phyloP scores from a whole-genome alignment of 345 rosid genomes.

The Abelmoschus esculentus region DNA sequence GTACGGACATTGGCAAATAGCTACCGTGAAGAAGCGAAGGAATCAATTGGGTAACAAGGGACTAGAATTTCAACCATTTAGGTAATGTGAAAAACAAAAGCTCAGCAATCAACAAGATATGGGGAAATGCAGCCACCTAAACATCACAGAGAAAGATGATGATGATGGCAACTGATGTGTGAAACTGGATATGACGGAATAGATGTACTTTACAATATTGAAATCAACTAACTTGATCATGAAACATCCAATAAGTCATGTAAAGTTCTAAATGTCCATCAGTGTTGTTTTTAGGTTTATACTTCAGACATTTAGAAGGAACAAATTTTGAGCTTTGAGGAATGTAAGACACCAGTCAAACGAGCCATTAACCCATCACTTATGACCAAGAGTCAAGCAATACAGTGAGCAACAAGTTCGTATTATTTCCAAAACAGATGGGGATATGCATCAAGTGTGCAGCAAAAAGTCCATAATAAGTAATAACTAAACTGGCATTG shows the following conservation, averaged over 20 bases:
- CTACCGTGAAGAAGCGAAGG: not conserved
- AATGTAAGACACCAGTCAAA: not conserved
- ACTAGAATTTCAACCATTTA: not conserved
- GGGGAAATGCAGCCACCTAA: not conserved
- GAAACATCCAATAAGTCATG: not conserved
- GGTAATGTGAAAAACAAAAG: not conserved
- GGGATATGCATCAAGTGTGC: not conserved
- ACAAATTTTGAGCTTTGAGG: not conserved
- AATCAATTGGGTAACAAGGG: not conserved
- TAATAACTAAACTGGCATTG: not conserved
- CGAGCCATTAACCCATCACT: not conserved
- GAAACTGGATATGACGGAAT: not conserved
- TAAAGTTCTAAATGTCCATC: not conserved
- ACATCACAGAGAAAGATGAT: not conserved
- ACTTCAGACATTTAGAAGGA: not conserved
- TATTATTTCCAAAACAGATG: not conserved
- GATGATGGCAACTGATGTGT: not conserved
- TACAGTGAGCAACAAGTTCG: not conserved
- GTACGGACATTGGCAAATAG: not conserved
- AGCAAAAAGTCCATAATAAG: not conserved
- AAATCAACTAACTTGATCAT: not conserved
- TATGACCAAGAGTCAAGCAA: not conserved
- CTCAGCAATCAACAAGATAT: not conserved
- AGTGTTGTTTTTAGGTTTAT: not conserved
- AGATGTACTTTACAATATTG: not conserved